Evolutionary conservation across 495 filamentous ascomycete species (phyloP).

Genomic region (Aspergillus bertholletiae): DNA sequence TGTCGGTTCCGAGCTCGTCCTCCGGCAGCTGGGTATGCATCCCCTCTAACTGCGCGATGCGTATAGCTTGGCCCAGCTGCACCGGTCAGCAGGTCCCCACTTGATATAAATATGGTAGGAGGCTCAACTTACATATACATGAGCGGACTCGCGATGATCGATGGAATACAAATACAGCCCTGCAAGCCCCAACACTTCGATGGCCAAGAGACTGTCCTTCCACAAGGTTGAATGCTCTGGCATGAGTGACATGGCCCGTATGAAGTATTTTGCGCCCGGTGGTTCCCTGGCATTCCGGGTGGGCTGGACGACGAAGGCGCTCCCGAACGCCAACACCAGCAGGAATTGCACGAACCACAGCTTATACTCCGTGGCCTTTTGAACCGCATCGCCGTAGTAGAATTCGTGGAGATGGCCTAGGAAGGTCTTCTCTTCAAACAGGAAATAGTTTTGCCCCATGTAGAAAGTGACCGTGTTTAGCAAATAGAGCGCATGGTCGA

Average conservation of each 20-base stretch:
- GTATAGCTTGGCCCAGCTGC: conserved; percentile 37
- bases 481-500: conserved; percentile 32
- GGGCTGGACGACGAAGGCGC: conserved; percentile 29
- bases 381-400: conserved; percentile 17
- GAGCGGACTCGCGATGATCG: conserved; percentile 28
- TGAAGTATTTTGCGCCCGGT: conserved; percentile 30
- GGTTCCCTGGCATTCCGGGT: conserved; percentile 19
- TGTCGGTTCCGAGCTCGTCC: conserved; percentile 21
- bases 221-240: conserved; percentile 27
- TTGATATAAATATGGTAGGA: too few relatives aligned
- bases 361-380: conserved; percentile 17
- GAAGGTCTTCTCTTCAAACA: conserved; percentile 36
- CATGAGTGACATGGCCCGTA: conserved; percentile 36
- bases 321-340: conserved; percentile 36
- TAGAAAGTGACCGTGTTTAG: conserved; percentile 36
- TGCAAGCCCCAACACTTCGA: conserved; percentile 30
- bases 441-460: conserved; percentile 28
- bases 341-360: conserved; percentile 40
- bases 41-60: conserved; percentile 33
- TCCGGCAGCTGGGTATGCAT: conserved; percentile 36
- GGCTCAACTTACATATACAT: conserved; percentile 36
- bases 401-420: conserved; percentile 23
- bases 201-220: conserved; percentile 26
- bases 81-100: too few relatives aligned
- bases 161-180: conserved; percentile 35